phyloP scores from a whole-genome alignment of 805 yeast species.

The Kodamaea kaohsiungensis region DNA sequence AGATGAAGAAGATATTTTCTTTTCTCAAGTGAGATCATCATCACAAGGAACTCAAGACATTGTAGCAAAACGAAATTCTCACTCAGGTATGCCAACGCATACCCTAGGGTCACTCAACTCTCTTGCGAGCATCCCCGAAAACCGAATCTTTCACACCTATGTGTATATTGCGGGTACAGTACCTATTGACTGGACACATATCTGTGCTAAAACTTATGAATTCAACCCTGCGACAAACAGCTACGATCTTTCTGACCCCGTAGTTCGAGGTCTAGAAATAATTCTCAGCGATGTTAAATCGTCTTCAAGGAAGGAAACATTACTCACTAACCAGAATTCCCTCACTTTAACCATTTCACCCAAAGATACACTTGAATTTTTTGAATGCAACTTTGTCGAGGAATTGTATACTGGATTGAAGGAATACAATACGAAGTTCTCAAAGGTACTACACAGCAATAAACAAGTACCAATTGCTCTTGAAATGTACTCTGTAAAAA shows the following conservation, averaged over 20 bases:
- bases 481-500: neutral
- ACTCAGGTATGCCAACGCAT: neutral
- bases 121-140: neutral
- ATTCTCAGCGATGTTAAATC: slow-evolving; percentile 18
- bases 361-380: slow-evolving; percentile 14
- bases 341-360: slow-evolving; percentile 16
- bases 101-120: neutral
- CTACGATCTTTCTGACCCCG: slow-evolving; percentile 24
- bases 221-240: slow-evolving; percentile 7
- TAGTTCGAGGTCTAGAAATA: slow-evolving; percentile 24
- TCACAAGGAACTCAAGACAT: neutral
- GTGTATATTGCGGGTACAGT: slow-evolving; percentile 24
- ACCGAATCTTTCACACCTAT: neutral
- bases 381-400: slow-evolving; percentile 16
- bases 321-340: slow-evolving; percentile 14
- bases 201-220: slow-evolving; percentile 30
- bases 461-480: neutral
- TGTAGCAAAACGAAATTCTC: neutral
- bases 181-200: slow-evolving; percentile 27
- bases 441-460: neutral
- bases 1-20: neutral
- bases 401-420: slow-evolving; percentile 13
- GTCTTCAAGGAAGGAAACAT: neutral
- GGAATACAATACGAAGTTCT: slow-evolving; percentile 1
- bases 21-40: neutral